Base-by-base conservation (phyloP, 1,284 basidiomycete species). In the Volvariella volvacea region DNA sequence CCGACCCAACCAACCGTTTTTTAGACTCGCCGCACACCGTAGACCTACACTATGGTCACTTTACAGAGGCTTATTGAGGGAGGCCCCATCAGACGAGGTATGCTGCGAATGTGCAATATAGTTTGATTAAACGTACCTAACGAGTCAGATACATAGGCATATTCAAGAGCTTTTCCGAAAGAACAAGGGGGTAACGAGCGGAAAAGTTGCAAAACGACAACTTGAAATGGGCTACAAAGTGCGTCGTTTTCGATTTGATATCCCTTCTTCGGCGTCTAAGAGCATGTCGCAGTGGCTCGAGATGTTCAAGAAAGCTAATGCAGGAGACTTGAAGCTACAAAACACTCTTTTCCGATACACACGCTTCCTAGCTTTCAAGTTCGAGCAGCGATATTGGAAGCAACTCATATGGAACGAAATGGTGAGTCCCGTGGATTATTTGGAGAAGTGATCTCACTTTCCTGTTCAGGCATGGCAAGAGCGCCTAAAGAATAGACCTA, bases 21-120 rank as follows among this genome's bases (percentile, higher is more conserved):
- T 74, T 56, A 59, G 74, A 40, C 79, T 92, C 33, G 66, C 71
- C 0, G 78, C 78, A 0, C 92, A 94, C 59, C 77, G 82, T 20
- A 62, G 81, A 22, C 89, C 91, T 2, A 91, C 88, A 0, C 60
- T 84, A 57, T 66, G 65, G 66, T 81, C 70, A 0, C 64, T 92
- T 7, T 93, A 92, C 59, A 72, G 89, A 19, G 75, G 78, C 4
- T 67, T 93, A 3, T 57, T 88, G 37, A 68, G 70, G 22, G 59
- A 73, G 42, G 71, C 83, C 4, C 73, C 76, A 0, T 66, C 68
- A 17, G 68, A 74, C 21, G 66, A 78, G 53, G 84, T 86, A 56
- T 43, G 78, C 61, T 19, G 10, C 17, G 25, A 17, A 47, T 12
- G 38, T 47, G 3, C 10, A 10, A 33, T 38, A 30, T 43, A 1